Percentiles rank a stretch among this genome's conserved stretches.
Evolutionary conservation across 495 filamentous ascomycete genomes (phyloP).

Genomic region (Bathelium albidoporum): DNA sequence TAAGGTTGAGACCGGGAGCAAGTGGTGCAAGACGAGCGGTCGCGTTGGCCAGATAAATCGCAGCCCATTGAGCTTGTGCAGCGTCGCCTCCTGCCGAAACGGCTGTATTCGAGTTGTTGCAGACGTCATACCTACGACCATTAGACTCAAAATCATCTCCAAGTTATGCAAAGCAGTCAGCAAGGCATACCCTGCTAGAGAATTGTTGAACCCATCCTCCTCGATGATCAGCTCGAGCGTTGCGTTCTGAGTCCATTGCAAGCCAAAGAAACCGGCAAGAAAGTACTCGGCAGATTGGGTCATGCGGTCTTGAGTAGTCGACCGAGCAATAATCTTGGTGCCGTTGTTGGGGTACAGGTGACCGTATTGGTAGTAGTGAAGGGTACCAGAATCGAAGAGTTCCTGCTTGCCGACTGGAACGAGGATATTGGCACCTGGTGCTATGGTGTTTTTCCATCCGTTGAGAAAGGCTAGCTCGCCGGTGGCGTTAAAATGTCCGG

Average conservation of each 20-base stretch:
- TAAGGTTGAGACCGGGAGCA: slow-evolving; percentile 29
- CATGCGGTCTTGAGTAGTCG: slow-evolving; percentile 48
- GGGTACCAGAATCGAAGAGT: slow-evolving; percentile 40
- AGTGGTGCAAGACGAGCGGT: slow-evolving; percentile 39
- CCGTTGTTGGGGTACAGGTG: slow-evolving; percentile 46
- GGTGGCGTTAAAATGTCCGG: slow-evolving; percentile 29
- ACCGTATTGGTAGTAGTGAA: slow-evolving; percentile 52
- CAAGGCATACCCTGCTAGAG: slow-evolving; percentile 18
- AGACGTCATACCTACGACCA: slow-evolving; percentile 24
- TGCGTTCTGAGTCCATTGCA: slow-evolving; percentile 42
- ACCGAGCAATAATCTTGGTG: slow-evolving; percentile 52
- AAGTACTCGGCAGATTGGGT: slow-evolving; percentile 34
- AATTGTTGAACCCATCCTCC: slow-evolving; percentile 32
- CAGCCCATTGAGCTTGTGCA: slow-evolving; percentile 31
- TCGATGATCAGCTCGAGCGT: slow-evolving; percentile 45
- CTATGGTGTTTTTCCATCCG: slow-evolving; percentile 40
- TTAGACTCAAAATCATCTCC: not conserved
- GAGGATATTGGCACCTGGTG: slow-evolving; percentile 36
- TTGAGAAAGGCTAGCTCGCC: slow-evolving; percentile 44
- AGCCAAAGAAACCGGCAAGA: slow-evolving; percentile 32
- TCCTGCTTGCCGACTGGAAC: slow-evolving; percentile 43
- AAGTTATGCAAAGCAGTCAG: not conserved
- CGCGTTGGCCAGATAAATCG: slow-evolving; percentile 39
- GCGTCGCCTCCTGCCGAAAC: slow-evolving; percentile 22
- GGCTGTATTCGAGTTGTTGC: slow-evolving; percentile 24